Percentiles rank a stretch among this genome's conserved stretches.
These are phyloP conservation scores for Aspergillus sp. DNA, from an alignment of 2,329 filamentous ascomycete genomes.

Conservation along the genomic window DNA sequence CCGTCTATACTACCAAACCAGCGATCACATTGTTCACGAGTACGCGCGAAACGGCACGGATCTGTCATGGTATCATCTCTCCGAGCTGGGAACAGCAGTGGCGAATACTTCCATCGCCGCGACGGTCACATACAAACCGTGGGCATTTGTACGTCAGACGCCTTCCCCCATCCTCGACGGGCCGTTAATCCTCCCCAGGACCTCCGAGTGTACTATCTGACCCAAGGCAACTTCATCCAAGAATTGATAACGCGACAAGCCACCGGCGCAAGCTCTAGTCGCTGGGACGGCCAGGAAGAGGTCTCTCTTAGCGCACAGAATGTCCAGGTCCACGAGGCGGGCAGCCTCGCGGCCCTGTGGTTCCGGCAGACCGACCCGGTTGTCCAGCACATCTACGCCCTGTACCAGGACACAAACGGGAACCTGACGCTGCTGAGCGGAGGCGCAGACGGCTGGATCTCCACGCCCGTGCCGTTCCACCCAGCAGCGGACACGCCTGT, in stretches of 20 bases:
- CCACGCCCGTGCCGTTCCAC: background rate
- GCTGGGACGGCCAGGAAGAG: background rate
- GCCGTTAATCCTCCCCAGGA: too few species aligned
- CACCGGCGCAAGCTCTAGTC: background rate
- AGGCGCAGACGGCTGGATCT: background rate
- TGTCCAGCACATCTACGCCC: background rate
- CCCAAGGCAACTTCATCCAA: background rate
- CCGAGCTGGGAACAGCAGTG: background rate
- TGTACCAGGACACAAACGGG: background rate
- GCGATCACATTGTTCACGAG: background rate
- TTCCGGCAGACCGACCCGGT: background rate
- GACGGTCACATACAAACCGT: background rate
- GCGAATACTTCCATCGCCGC: background rate
- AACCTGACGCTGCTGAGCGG: background rate
- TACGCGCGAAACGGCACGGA: background rate
- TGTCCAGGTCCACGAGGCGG: background rate
- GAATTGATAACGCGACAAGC: background rate
- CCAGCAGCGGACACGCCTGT: background rate
- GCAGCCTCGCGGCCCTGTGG: background rate
- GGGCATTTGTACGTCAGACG: background rate
- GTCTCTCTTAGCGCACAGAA: background rate
- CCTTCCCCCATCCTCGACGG: background rate
- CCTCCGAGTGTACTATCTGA: background rate
- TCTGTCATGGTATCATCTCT: background rate
- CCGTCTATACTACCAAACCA: background rate